Conservation (phyloP, 2,329 filamentous ascomycete species). For the Paecilomyces niveus region DNA sequence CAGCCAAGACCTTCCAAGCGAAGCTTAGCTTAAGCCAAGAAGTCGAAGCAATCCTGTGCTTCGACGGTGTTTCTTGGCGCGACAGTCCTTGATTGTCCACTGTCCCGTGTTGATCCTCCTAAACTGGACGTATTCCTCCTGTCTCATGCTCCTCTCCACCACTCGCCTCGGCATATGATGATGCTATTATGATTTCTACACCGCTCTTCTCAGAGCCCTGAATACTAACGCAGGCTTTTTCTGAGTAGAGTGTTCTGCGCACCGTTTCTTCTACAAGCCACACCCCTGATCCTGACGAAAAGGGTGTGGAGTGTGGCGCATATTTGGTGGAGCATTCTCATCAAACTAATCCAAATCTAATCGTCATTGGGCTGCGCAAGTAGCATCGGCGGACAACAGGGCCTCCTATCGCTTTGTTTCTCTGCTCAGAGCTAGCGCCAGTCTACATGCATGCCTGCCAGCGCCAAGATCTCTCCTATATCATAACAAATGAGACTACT, state of each 20-base stretch:
- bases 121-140: not conserved
- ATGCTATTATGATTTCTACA: not conserved
- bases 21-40: not conserved
- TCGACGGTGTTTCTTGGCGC: not conserved
- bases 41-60: not conserved
- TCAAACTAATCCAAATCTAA: not conserved
- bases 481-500: too few relatives aligned
- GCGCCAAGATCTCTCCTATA: too few relatives aligned
- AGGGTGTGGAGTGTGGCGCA: not conserved
- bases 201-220: not conserved
- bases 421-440: not conserved
- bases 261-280: not conserved
- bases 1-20: not conserved
- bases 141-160: not conserved
- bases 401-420: too few relatives aligned
- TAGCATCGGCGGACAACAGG: not conserved
- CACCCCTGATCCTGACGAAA: not conserved
- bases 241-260: not conserved
- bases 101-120: not conserved
- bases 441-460: not conserved
- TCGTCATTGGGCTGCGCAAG: not conserved
- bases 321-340: not conserved
- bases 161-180: not conserved
- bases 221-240: not conserved
- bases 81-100: not conserved